These are phyloP conservation scores for Coniosporium apollinis DNA, from an alignment of 495 filamentous ascomycete genomes.

Conservation along the genomic window DNA sequence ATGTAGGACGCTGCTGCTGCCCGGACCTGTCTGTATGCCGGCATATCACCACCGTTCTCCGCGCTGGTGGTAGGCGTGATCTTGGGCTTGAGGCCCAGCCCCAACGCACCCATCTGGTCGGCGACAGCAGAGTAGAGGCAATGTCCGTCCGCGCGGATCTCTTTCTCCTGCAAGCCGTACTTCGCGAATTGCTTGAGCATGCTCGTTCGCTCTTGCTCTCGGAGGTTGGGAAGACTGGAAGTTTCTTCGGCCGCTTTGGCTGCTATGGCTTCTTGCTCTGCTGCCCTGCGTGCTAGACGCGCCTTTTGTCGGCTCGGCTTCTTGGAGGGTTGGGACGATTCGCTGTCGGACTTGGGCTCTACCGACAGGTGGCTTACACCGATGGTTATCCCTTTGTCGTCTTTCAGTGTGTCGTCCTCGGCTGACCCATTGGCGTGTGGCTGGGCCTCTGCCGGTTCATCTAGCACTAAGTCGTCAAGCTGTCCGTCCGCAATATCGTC, in stretches of 20 bases:
- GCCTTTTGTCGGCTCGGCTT: constrained; percentile 88
- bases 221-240: constrained; percentile 51
- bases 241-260: constrained; percentile 59
- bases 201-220: constrained; percentile 47
- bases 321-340: constrained; percentile 25
- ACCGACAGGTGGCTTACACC: too few relatives aligned
- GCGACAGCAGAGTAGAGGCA: constrained; percentile 91
- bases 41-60: constrained; percentile 3
- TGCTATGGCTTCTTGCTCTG: constrained; percentile 55
- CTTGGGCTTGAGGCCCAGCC: constrained; percentile 31
- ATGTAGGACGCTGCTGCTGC: constrained; percentile 44
- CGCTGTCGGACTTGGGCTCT: constrained; percentile 14
- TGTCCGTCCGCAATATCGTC: constrained; percentile 7
- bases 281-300: constrained; percentile 71
- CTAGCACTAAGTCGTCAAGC: too few relatives aligned
- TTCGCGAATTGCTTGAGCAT: constrained; percentile 50
- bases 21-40: constrained; percentile 36
- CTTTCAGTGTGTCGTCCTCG: not conserved
- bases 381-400: not conserved
- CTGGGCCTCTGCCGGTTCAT: not conserved
- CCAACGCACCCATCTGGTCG: constrained; percentile 46
- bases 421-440: not conserved
- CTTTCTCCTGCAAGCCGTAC: constrained; percentile 50
- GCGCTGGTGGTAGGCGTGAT: constrained; percentile 11
- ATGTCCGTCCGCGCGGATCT: constrained; percentile 80